These are phyloP conservation scores for Boeremia lycopersici DNA, from an alignment of 2,329 filamentous ascomycete species.

Conservation along the genomic window DNA sequence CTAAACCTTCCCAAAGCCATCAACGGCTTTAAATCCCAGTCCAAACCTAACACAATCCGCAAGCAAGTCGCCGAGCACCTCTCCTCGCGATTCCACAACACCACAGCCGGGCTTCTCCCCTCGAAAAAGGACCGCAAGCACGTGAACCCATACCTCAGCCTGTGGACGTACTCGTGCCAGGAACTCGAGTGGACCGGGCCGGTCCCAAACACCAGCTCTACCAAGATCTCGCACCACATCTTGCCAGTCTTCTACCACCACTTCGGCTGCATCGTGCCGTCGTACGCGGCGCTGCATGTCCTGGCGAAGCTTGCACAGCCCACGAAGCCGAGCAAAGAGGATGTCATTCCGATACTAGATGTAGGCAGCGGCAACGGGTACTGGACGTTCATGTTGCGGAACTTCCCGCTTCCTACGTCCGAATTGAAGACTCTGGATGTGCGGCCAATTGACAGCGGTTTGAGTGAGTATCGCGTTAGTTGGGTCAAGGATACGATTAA, in stretches of 20 bases:
- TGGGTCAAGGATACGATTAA: slow-evolving; percentile 73
- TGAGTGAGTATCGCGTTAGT: slow-evolving; percentile 69
- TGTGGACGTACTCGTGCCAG: slow-evolving; percentile 70
- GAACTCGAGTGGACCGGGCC: slow-evolving; percentile 71
- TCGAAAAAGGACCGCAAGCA: slow-evolving; percentile 52
- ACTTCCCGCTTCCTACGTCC: slow-evolving; percentile 66
- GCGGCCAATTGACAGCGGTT: slow-evolving; percentile 69
- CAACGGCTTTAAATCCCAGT: slow-evolving; percentile 67
- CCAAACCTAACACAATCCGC: slow-evolving; percentile 68
- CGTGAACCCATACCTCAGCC: slow-evolving; percentile 70
- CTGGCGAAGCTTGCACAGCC: slow-evolving; percentile 59
- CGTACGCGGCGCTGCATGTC: slow-evolving; percentile 68
- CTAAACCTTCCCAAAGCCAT: slow-evolving; percentile 67
- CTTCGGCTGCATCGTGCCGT: slow-evolving; percentile 74
- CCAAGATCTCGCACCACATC: slow-evolving; percentile 68
- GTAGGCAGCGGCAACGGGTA: slow-evolving; percentile 76
- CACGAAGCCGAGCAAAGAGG: slow-evolving; percentile 34
- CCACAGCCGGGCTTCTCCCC: slow-evolving; percentile 33
- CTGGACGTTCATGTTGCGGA: slow-evolving; percentile 75
- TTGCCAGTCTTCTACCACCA: slow-evolving; percentile 79
- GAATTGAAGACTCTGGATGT: slow-evolving; percentile 61
- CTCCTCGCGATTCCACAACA: slow-evolving; percentile 57
- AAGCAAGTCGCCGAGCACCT: slow-evolving; percentile 63
- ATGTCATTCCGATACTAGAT: slow-evolving; percentile 63
- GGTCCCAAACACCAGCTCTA: slow-evolving; percentile 57